phyloP scores from a whole-genome alignment of 768 basidiomycete genomes.

The Atractiella rhizophila region DNA sequence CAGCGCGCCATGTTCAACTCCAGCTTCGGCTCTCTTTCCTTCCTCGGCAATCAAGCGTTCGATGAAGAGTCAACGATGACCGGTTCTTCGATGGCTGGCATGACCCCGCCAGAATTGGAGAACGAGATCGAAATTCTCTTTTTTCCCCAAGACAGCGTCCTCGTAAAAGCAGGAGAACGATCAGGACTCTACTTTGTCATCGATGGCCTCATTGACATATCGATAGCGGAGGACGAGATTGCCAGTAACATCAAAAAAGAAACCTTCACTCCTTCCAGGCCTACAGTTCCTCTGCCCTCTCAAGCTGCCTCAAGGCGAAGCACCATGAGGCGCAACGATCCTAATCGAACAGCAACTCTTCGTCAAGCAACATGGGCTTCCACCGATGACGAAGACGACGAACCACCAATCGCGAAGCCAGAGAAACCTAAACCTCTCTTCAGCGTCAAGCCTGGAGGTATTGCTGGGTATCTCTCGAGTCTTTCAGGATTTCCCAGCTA shows the following conservation, averaged over 20 bases:
- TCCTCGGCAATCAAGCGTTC: conserved; percentile 15
- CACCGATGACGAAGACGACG: background rate
- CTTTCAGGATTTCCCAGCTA: conserved; percentile 79
- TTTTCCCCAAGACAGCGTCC: conserved; percentile 57
- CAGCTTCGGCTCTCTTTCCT: conserved; percentile 18
- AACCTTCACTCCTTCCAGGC: conserved; percentile 1
- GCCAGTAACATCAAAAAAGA: background rate
- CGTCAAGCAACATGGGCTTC: background rate
- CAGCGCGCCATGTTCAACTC: conserved; percentile 15
- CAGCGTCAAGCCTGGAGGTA: conserved; percentile 87
- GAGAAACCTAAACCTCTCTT: conserved; percentile 32
- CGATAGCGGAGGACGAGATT: conserved; percentile 33
- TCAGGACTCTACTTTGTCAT: conserved; percentile 71
- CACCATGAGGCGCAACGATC: no score
- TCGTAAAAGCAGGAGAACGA: conserved; percentile 70
- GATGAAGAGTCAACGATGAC: conserved; percentile 19
- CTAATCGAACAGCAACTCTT: background rate
- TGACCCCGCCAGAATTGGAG: conserved; percentile 47
- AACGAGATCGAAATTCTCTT: conserved; percentile 92
- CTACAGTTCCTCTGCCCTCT: background rate
- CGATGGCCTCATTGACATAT: conserved; percentile 81
- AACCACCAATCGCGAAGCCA: background rate
- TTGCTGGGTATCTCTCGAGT: conserved; percentile 85
- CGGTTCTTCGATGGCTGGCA: conserved; percentile 28
- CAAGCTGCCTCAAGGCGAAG: background rate